These are phyloP conservation scores for carrot (Daucus carota) DNA, from an alignment of 129 eudicot genomes.

Conservation along the genomic window DNA sequence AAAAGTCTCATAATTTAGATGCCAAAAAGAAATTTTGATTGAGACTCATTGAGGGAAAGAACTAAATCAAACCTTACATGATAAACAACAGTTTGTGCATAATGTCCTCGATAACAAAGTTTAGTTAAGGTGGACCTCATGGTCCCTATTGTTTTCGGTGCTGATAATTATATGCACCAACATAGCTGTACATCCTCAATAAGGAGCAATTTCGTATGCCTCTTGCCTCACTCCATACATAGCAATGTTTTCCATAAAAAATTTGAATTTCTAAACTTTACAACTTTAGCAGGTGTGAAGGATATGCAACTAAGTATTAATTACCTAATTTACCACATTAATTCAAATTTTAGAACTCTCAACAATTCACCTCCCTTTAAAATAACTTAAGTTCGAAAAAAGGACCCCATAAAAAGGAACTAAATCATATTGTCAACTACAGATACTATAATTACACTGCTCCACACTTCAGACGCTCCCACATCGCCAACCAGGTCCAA, in stretches of 20 bases:
- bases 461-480: slow-evolving; percentile 19
- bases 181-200: not conserved
- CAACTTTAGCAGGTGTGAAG: not conserved
- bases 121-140: not conserved
- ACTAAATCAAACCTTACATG: not conserved
- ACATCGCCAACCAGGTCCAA: not conserved
- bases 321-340: not conserved
- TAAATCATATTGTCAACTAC: slow-evolving; percentile 11
- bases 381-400: not conserved
- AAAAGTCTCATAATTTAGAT: not conserved
- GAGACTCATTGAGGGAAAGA: not conserved
- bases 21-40: slow-evolving; percentile 2
- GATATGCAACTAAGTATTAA: not conserved
- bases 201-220: not conserved
- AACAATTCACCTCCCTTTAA: not conserved
- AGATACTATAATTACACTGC: not conserved
- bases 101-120: not conserved
- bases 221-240: not conserved
- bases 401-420: not conserved
- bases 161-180: not conserved
- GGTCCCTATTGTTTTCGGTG: not conserved
- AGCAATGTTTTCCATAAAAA: not conserved
- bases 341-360: not conserved
- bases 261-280: not conserved
- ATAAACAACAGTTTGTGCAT: not conserved